phyloP scores from a whole-genome alignment of 768 basidiomycete genomes.

The Gelatoporia subvermispora region DNA sequence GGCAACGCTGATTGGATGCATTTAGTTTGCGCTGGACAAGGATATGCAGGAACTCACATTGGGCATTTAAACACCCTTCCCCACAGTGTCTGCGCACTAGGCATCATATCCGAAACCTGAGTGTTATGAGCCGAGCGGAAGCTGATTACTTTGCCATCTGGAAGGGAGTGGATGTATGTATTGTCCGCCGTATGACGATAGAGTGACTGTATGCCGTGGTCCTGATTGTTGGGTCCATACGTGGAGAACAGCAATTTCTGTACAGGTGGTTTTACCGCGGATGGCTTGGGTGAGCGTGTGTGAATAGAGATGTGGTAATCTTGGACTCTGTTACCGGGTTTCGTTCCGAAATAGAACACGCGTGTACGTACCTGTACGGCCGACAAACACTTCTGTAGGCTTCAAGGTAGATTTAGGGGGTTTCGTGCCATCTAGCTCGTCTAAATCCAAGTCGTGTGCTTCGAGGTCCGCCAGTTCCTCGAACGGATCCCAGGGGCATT shows the following conservation, averaged over 20 bases:
- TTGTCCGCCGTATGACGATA: slow-evolving; percentile 79
- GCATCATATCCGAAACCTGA: slow-evolving; percentile 23
- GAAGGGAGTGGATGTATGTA: slow-evolving; percentile 74
- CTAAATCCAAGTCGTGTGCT: slow-evolving; percentile 41
- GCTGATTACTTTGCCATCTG: slow-evolving; percentile 73
- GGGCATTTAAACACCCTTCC: slow-evolving; percentile 54
- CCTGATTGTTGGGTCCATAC: slow-evolving; percentile 90
- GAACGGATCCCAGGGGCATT: slow-evolving; percentile 73
- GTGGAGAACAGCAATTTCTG: slow-evolving; percentile 89
- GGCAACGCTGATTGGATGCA: slow-evolving; percentile 53
- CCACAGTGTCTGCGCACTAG: slow-evolving; percentile 50
- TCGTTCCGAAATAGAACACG: neutral
- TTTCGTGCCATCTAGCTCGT: slow-evolving; percentile 53
- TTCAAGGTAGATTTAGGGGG: slow-evolving; percentile 24
- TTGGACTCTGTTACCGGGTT: slow-evolving; percentile 30
- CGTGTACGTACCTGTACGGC: slow-evolving; percentile 50
- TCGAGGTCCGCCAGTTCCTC: slow-evolving; percentile 42
- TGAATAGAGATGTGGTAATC: slow-evolving; percentile 90
- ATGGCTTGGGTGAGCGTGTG: slow-evolving; percentile 41
- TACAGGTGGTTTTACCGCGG: slow-evolving; percentile 37
- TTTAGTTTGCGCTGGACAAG: neutral
- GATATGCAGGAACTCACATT: slow-evolving; percentile 43
- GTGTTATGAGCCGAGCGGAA: slow-evolving; percentile 46
- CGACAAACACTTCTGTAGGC: slow-evolving; percentile 53
- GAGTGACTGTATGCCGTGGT: slow-evolving; percentile 61